phyloP scores from a whole-genome alignment of 345 rosid genomes.

The Citrus glauca region DNA sequence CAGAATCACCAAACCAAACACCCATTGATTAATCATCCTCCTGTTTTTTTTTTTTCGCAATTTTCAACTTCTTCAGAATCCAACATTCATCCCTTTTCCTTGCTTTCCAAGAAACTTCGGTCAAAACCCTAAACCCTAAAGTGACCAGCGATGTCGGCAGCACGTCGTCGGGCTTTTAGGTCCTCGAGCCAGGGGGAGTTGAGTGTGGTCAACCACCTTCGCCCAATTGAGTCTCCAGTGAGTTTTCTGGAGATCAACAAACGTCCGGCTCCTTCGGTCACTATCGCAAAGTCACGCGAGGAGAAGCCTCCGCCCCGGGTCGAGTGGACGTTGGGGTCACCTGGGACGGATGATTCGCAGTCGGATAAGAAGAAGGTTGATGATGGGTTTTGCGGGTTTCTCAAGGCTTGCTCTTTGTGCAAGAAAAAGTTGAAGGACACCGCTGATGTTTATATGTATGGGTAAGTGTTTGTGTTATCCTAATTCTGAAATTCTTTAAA shows the following conservation, averaged over 20 bases:
- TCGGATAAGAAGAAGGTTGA: conserved; percentile 9
- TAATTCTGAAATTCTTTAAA: not conserved
- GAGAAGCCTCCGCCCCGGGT: not conserved
- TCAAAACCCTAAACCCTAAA: not conserved
- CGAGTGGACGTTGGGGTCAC: conserved; percentile 12
- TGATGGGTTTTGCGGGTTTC: conserved; percentile 27
- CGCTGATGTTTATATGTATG: conserved; percentile 22
- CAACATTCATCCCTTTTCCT: not conserved
- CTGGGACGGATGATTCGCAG: not conserved
- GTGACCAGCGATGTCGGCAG: conserved; percentile 4
- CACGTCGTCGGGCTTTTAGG: not conserved
- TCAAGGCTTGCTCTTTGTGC: conserved; percentile 25
- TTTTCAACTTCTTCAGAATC: not conserved
- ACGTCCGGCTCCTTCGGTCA: not conserved
- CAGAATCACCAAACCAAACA: not conserved
- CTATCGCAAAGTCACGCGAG: not conserved
- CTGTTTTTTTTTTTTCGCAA: not conserved
- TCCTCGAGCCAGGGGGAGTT: conserved; percentile 30
- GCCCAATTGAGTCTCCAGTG: not conserved
- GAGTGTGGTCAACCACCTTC: conserved; percentile 6
- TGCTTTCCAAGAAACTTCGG: not conserved
- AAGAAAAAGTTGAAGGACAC: conserved; percentile 13
- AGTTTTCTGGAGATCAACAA: conserved; percentile 9
- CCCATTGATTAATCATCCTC: not conserved
- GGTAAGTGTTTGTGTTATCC: conserved; percentile 1